A percentile compares a stretch with the other conserved stretches of the same genome.
Evolutionary conservation across 202 grass and related monocot genomes (phyloP).

Genomic region (Saccharum hybrid): DNA sequence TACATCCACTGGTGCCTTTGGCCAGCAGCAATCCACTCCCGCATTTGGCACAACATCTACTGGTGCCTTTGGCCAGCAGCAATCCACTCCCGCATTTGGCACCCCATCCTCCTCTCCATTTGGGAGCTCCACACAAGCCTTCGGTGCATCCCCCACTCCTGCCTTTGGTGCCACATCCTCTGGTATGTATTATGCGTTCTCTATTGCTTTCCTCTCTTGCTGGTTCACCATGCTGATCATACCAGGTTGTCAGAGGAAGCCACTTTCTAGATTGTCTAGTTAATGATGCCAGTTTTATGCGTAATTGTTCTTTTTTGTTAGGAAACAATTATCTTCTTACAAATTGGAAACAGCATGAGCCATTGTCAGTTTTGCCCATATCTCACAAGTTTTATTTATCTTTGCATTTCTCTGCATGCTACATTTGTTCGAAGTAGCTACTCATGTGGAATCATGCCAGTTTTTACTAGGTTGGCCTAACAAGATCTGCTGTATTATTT

Average conservation of each 20-base stretch:
- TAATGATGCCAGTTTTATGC: not conserved
- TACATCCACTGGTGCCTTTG: slow-evolving; percentile 29
- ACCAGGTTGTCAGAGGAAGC: not conserved
- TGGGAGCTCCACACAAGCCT: slow-evolving; percentile 62
- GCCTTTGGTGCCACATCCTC: slow-evolving; percentile 61
- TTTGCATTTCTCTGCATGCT: not conserved
- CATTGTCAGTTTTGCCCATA: not conserved
- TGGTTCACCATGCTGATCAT: not conserved
- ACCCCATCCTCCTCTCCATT: slow-evolving; percentile 59
- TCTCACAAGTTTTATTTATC: not conserved
- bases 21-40: slow-evolving; percentile 55
- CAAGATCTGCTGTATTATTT: slow-evolving; percentile 6
- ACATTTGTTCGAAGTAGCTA: not conserved
- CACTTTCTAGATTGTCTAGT: not conserved
- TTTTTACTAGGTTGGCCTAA: slow-evolving; percentile 20
- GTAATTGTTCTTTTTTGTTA: not conserved
- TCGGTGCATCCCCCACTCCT: slow-evolving; percentile 59
- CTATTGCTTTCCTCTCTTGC: not conserved
- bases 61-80: slow-evolving; percentile 11
- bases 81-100: not conserved
- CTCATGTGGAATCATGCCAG: not conserved
- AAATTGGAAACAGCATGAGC: too few species aligned
- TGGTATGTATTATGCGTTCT: slow-evolving; percentile 30
- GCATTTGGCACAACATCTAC: slow-evolving; percentile 43
- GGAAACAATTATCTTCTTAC: too few species aligned